Evolutionary conservation across 164 flowering plant genomes (phyloP).

Genomic region (Chimonanthus salicifolius): DNA sequence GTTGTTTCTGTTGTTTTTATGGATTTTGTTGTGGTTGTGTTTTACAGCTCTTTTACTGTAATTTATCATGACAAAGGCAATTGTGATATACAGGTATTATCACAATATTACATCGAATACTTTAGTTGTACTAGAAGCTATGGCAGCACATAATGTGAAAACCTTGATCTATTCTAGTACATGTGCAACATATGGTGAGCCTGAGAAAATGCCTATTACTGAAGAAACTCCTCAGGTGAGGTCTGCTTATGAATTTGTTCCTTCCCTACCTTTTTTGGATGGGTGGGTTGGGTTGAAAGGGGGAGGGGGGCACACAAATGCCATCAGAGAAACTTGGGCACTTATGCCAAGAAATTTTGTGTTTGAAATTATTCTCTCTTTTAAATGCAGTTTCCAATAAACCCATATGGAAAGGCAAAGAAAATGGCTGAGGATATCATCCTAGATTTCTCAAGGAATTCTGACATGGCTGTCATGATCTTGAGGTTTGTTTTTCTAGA

Average conservation of each 20-base stretch:
- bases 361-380: not conserved
- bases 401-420: slow-evolving; percentile 99
- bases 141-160: slow-evolving; percentile 78
- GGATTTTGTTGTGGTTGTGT: not conserved
- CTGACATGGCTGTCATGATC: slow-evolving; percentile 97
- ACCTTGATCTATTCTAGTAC: slow-evolving; percentile 90
- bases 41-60: not conserved
- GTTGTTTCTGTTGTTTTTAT: not conserved
- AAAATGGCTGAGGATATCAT: slow-evolving; percentile 99
- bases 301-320: not conserved
- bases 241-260: not conserved
- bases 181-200: slow-evolving; percentile 86
- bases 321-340: not conserved
- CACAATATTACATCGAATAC: slow-evolving; percentile 97
- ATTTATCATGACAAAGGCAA: not conserved
- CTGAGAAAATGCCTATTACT: slow-evolving; percentile 92
- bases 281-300: not conserved
- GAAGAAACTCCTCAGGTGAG: slow-evolving; percentile 90
- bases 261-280: not conserved
- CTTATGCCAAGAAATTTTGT: not conserved
- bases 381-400: slow-evolving; percentile 68
- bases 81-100: slow-evolving; percentile 58
- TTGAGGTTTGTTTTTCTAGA: slow-evolving; percentile 49
- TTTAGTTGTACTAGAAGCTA: slow-evolving; percentile 76
- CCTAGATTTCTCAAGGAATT: slow-evolving; percentile 77